Conservation (phyloP, 208 protist species). For the Leishmania amazonensis region DNA sequence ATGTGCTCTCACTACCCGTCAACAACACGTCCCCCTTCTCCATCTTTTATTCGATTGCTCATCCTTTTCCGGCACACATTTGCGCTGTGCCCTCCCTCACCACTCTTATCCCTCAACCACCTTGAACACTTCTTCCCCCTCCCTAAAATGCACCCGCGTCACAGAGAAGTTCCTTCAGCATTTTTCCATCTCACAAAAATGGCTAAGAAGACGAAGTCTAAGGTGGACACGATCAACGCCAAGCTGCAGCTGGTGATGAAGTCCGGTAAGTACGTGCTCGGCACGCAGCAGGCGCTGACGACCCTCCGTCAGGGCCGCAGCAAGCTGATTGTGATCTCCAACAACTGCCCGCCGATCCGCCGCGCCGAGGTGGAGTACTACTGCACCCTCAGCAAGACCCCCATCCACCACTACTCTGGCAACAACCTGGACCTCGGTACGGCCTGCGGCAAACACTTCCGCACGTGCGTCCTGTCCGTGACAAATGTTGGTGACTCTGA, state of each 20-base stretch:
- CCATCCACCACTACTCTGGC: conserved; percentile 99
- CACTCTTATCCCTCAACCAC: not conserved
- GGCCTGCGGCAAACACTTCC: conserved; percentile 99
- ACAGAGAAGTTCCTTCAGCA: conserved; percentile 25
- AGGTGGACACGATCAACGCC: conserved; percentile 98
- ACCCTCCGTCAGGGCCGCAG: conserved; percentile 96
- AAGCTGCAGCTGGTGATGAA: conserved; percentile 99
- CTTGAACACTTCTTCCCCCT: not conserved
- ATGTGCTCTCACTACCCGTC: not conserved
- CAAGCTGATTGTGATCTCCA: conserved; percentile 99
- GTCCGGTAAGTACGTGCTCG: conserved; percentile 99
- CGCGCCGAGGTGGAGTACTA: conserved; percentile 99
- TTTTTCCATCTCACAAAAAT: conserved; percentile 52
- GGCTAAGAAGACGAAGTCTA: conserved; percentile 96
- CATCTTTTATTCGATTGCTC: not conserved
- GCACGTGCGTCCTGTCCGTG: conserved; percentile 96
- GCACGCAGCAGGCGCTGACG: conserved; percentile 97
- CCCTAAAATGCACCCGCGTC: not conserved
- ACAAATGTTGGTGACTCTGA: conserved; percentile 98
- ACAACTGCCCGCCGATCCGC: conserved; percentile 98
- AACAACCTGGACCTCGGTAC: conserved; percentile 99
- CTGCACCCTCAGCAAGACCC: conserved; percentile 99
- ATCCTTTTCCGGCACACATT: not conserved
- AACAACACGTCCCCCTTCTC: not conserved
- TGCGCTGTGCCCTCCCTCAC: not conserved